Conservation (phyloP, 2,329 filamentous ascomycete species). For the Hymenotorrendiella dingleyae region DNA sequence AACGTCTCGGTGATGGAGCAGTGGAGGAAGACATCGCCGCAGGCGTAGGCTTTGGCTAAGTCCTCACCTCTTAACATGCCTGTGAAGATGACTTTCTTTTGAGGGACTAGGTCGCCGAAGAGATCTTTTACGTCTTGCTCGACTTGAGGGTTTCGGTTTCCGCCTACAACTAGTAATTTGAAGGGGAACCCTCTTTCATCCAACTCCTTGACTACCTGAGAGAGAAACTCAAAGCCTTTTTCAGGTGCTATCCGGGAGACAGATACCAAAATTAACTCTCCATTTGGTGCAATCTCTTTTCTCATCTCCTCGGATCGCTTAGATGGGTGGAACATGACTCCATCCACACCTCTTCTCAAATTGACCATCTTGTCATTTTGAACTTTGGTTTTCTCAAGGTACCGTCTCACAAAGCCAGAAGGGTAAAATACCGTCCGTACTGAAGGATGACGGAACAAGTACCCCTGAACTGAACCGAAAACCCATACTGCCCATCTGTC, state of each 20-base stretch:
- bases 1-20: slow-evolving; percentile 67
- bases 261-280: slow-evolving; percentile 59
- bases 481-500: slow-evolving; percentile 56
- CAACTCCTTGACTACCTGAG: slow-evolving; percentile 48
- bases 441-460: slow-evolving; percentile 55
- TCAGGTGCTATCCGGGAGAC: slow-evolving; percentile 64
- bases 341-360: slow-evolving; percentile 60
- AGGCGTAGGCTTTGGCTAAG: slow-evolving; percentile 61
- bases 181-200: slow-evolving; percentile 50
- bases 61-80: slow-evolving; percentile 57
- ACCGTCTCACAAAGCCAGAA: slow-evolving; percentile 54
- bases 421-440: slow-evolving; percentile 66
- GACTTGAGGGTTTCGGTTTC: slow-evolving; percentile 58
- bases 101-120: slow-evolving; percentile 44
- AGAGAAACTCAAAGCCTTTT: slow-evolving; percentile 65
- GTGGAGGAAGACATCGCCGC: slow-evolving; percentile 64
- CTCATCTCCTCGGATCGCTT: slow-evolving; percentile 47
- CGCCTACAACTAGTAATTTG: slow-evolving; percentile 61
- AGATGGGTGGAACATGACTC: slow-evolving; percentile 51
- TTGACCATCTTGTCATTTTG: slow-evolving; percentile 51
- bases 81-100: slow-evolving; percentile 57
- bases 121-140: slow-evolving; percentile 55
- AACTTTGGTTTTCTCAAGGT: slow-evolving; percentile 53
- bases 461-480: slow-evolving; percentile 58
- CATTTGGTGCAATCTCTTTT: slow-evolving; percentile 49